A percentile compares a stretch with the other conserved stretches of the same genome.
These are phyloP conservation scores for Cladosporium sp. DNA, from an alignment of 2,329 filamentous ascomycete species.

Conservation along the genomic window DNA sequence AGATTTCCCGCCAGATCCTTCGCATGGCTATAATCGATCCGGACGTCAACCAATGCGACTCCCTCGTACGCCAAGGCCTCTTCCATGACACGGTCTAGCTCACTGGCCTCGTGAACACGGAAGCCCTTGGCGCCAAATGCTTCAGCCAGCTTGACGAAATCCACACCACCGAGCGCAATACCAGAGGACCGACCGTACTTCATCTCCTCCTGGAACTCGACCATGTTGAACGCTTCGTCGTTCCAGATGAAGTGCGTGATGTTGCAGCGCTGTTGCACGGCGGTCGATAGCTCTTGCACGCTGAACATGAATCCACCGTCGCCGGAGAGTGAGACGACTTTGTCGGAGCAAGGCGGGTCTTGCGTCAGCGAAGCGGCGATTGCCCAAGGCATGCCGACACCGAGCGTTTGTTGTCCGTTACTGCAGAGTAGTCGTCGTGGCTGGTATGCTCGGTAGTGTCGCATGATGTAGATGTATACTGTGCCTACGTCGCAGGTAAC, in stretches of 20 bases:
- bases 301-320: slow-evolving; percentile 50
- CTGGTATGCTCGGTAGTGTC: slow-evolving; percentile 42
- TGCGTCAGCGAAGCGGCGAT: slow-evolving; percentile 44
- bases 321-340: slow-evolving; percentile 43
- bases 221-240: slow-evolving; percentile 48
- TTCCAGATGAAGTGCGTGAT: slow-evolving; percentile 51
- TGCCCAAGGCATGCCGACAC: slow-evolving; percentile 46
- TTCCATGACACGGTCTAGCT: slow-evolving; percentile 41
- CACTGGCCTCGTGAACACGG: slow-evolving; percentile 34
- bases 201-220: slow-evolving; percentile 48
- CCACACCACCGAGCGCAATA: slow-evolving; percentile 43
- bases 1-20: slow-evolving; percentile 39
- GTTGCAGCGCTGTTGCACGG: slow-evolving; percentile 44
- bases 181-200: slow-evolving; percentile 45
- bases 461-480: slow-evolving; percentile 47
- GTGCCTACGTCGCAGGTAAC: slow-evolving; percentile 46
- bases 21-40: slow-evolving; percentile 43
- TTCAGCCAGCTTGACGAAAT: slow-evolving; percentile 46
- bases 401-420: slow-evolving; percentile 48
- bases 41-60: slow-evolving; percentile 43
- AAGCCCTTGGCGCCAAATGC: slow-evolving; percentile 45
- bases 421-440: slow-evolving; percentile 44
- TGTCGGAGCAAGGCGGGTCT: slow-evolving; percentile 38
- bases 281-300: slow-evolving; percentile 43
- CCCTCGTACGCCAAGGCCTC: slow-evolving; percentile 41